Base-by-base conservation (phyloP, 352 stramenopile species). In the Pythium utonaiense region DNA sequence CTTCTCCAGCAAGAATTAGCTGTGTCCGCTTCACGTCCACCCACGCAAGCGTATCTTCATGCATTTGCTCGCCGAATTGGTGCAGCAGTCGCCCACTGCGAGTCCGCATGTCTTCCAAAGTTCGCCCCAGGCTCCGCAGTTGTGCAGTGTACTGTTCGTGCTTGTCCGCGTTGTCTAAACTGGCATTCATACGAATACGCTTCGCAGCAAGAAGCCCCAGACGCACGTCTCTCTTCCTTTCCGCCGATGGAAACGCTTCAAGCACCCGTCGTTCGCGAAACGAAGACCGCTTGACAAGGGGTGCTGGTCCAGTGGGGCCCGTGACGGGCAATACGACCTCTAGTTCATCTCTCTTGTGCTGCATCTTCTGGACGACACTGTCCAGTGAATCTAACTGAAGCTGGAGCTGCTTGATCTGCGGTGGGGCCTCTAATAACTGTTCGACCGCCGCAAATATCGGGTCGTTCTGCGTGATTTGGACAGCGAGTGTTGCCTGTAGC, bases 361-460 rank as follows among this genome's bases (percentile, higher is more conserved):
- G 16, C 53, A 64, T 60, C 10, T 33, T 54, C 1, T 1, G 7
- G 7, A 67, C 22, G 25, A 71, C n/a, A 1, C 8, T 28, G 1
- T 66, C 58, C 4, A 67, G 14, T 1, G 52, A 60, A 14, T 57
- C 49, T 7, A 71, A 40, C 47, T 71, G 64, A 6, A 67, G 33
- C 36, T 71, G 42, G n/a, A 64, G n/a, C 21, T 71, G 58, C 21
- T 62, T 57, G 10, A 40, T 25, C 13, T 57, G 44, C n/a, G 64
- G 53, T 3, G 62, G 53, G 6, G 58, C 33, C 24, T 64, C 47
- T 19, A 60, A 66, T 10, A 71, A 33, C 42, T 51, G 51, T 31
- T 71, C 64, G 1, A 56, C 28, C 1, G 53, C 17, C 42, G 64
- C 58, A 27, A 71, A 71, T 24, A 71, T 66, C 48, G 64, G 64